Conservation (phyloP, 257 asterid species). For the Solanum gracilifrons region DNA sequence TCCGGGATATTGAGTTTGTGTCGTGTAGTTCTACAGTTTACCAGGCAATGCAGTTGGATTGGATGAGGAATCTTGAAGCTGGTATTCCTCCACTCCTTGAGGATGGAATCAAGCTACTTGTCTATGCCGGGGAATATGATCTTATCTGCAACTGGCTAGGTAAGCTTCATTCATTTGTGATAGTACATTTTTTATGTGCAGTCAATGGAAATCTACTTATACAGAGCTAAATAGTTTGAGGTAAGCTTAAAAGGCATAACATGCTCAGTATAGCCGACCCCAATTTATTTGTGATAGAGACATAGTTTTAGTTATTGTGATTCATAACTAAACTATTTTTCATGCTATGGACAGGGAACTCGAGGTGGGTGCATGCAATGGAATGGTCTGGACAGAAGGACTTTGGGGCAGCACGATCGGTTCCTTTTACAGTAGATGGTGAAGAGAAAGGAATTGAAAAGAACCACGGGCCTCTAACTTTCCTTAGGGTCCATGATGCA, state of each 20-base stretch:
- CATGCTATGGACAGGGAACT: slow-evolving; percentile 35
- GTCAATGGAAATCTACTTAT: neutral
- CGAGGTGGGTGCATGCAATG: slow-evolving; percentile 72
- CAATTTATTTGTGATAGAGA: neutral
- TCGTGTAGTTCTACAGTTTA: slow-evolving; percentile 48
- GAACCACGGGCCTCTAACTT: slow-evolving; percentile 40
- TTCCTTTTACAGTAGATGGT: slow-evolving; percentile 37
- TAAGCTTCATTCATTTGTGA: neutral
- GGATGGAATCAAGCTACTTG: slow-evolving; percentile 19
- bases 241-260: neutral
- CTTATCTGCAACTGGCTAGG: slow-evolving; percentile 47
- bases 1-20: slow-evolving; percentile 47
- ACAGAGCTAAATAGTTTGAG: neutral
- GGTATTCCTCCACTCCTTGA: slow-evolving; percentile 52
- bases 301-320: neutral
- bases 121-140: slow-evolving; percentile 60
- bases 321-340: neutral
- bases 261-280: too few species aligned
- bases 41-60: slow-evolving; percentile 41
- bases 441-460: slow-evolving; percentile 48
- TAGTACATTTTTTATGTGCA: neutral
- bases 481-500: slow-evolving; percentile 55
- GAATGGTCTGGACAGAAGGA: slow-evolving; percentile 56
- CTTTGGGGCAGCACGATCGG: slow-evolving; percentile 27
- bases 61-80: slow-evolving; percentile 58